phyloP scores from a whole-genome alignment of 371 early-diverging fungal species.

The Zopfochytrium polystomum region DNA sequence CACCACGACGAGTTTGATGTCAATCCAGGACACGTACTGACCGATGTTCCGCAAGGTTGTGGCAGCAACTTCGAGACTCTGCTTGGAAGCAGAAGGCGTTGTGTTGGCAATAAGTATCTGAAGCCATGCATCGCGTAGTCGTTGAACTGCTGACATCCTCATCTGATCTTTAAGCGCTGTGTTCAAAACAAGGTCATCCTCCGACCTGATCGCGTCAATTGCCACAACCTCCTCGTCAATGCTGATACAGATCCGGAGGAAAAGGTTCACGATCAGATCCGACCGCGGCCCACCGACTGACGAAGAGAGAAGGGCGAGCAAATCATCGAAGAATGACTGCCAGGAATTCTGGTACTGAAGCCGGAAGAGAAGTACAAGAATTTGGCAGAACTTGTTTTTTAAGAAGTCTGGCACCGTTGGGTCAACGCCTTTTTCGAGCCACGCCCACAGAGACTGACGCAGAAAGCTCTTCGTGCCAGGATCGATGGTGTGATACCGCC shows the following conservation, averaged over 20 bases:
- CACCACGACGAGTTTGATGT: constrained; percentile 84
- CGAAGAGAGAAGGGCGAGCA: constrained; percentile 63
- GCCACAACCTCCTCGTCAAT: constrained; percentile 92
- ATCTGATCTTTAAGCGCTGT: constrained; percentile 84
- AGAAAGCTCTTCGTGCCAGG: constrained; percentile 20
- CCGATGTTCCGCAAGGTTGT: constrained; percentile 51
- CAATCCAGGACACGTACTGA: constrained; percentile 80
- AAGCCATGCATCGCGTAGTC: constrained; percentile 77
- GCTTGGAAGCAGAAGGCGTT: constrained; percentile 51
- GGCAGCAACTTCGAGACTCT: neutral
- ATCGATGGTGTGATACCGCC: constrained; percentile 46
- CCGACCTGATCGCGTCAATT: constrained; percentile 65
- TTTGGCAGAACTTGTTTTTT: constrained; percentile 83
- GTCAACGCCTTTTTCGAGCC: constrained; percentile 17
- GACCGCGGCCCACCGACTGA: constrained; percentile 34
- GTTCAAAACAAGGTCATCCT: constrained; percentile 73
- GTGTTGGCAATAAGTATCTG: constrained; percentile 57
- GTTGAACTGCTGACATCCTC: constrained; percentile 78
- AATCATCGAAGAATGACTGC: constrained; percentile 84
- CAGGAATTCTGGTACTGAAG: constrained; percentile 68
- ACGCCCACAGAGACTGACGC: constrained; percentile 70
- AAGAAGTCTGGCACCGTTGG: constrained; percentile 50
- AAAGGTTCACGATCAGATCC: constrained; percentile 66
- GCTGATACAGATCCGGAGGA: constrained; percentile 72
- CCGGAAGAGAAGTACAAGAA: constrained; percentile 77